Evolutionary conservation across 2,329 filamentous ascomycete genomes (phyloP), one percentile per base, ranked within the genome.

Genomic region (Lanzia echinophila): DNA sequence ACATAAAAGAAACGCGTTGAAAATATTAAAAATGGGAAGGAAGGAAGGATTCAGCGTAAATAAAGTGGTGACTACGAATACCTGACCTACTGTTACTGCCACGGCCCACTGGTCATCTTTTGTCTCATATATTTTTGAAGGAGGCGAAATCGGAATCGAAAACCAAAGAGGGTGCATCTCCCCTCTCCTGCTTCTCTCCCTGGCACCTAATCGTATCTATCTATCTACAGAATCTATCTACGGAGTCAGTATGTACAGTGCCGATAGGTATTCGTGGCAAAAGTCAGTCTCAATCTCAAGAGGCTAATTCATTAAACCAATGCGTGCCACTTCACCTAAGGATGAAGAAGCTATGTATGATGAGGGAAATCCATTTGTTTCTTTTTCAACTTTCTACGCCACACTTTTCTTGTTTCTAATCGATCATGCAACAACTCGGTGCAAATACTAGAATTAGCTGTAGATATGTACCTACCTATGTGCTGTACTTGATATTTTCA

Each of bases 301-400:
- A 15, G 28, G 19, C 28, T 41, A 45, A 45, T 51, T 51, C 49
- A 41, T 51, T 39, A 41, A 39, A 51, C 44, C 39, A 41, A 39
- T 45, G 32, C 45, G 49, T 51, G 49, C 31, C 31, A 51, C 39
- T 38, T 45, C 20, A 38, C 32, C 49, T 31, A 22, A 33, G 34
- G 41, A 51, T 51, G 49, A 38, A 28, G 39, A 28, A 51, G 38
- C 38, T 20, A 32, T 31, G n/a, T n/a, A n/a, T n/a, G n/a, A n/a
- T n/a, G n/a, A n/a, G 32, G 38, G 49, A 28, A 51, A 51, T 45
- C 32, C 49, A 51, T 46, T 52, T 32, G 50, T 50, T 33, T 3
- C n/a, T 52, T 32, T n/a, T n/a, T n/a, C n/a, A n/a, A n/a, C 50
- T 38, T 38, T 42, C 41, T 46, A 41, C 50, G 50, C 50, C 50